phyloP scores from a whole-genome alignment of 1,139 yeast genomes.

The Debaryomyces coudertii region DNA sequence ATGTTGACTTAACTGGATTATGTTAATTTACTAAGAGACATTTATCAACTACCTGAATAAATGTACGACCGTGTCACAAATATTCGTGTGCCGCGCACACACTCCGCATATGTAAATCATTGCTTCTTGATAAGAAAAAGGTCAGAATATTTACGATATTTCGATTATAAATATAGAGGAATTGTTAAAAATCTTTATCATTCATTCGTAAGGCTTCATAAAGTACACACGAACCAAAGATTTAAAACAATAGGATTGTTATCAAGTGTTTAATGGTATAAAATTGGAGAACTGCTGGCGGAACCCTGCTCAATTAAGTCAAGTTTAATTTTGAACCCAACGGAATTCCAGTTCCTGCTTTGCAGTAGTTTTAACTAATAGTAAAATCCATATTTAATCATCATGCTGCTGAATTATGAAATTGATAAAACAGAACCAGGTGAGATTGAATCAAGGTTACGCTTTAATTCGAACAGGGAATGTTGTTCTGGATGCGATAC shows the following conservation, averaged over 20 bases:
- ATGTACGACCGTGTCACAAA: conserved; percentile 4
- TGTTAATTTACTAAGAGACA: background rate
- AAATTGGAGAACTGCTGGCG: background rate
- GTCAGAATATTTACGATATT: background rate
- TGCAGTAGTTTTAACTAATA: background rate
- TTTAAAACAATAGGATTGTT: background rate
- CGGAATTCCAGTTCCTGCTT: background rate
- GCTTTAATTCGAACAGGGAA: background rate
- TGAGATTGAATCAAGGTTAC: background rate
- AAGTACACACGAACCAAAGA: background rate
- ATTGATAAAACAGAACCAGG: background rate
- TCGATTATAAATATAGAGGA: background rate
- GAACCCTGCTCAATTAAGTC: background rate
- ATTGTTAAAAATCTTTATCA: background rate
- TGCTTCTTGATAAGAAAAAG: conserved; percentile 2
- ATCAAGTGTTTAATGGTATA: background rate
- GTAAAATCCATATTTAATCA: background rate
- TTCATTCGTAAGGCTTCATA: background rate
- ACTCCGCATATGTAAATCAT: conserved; percentile 5
- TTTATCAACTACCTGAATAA: conserved; percentile 1
- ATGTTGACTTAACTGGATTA: background rate
- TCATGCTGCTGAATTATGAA: background rate
- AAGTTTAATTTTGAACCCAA: background rate
- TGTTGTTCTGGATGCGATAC: background rate
- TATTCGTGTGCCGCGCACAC: conserved; percentile 8